Base-by-base conservation (phyloP, 352 stramenopile genomes). In the Globisporangium heterothallicum region DNA sequence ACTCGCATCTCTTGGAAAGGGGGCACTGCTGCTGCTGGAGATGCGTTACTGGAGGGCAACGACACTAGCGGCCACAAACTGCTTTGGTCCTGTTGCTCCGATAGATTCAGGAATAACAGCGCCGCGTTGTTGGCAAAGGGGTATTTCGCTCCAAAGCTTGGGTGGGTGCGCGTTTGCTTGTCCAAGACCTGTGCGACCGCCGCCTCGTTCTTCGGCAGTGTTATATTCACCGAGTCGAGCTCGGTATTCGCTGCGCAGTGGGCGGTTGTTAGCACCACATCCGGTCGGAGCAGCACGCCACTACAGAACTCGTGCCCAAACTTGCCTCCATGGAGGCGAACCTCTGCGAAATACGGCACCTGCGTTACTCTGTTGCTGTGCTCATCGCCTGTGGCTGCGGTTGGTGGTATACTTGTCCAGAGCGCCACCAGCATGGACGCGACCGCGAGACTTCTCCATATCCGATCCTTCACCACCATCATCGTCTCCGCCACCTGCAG, bases 61-160 rank as follows among this genome's bases (percentile, higher is more conserved):
- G 30, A 36, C 16, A 36, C 30, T 13, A 36, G 30, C 30, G 30
- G 30, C 30, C 30, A 36, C 30, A 13, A 8, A 8, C 30, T 36
- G 29, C 6, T 12, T 10, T 34, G 29, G 9, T 3, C 9, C 30
- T 36, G 30, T 36, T 36, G 30, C 30, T 36, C 30, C 9, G 30
- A 36, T 16, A 22, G 21, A 14, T 53, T 25, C 46, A 53, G 46
- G 16, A 53, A 43, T 22, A 53, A n/a, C 12, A 53, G 19, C 30
- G 46, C 46, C 18, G 43, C 46, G 46, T 53, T 53, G 32, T 53
- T 53, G 14, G 14, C 46, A 10, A 43, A 32, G 8, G 46, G 30
- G n/a, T 43, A 35, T 24, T 29, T 32, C 32, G n/a, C 14, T 8
- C 13, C 46, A 29, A 43, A 53, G 14, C 43, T 29, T 22, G 46